A percentile compares a stretch with the other conserved stretches of the same genome.
These are phyloP conservation scores for Mortierella sp. DNA, from an alignment of 371 early-diverging fungal species.

Conservation along the genomic window DNA sequence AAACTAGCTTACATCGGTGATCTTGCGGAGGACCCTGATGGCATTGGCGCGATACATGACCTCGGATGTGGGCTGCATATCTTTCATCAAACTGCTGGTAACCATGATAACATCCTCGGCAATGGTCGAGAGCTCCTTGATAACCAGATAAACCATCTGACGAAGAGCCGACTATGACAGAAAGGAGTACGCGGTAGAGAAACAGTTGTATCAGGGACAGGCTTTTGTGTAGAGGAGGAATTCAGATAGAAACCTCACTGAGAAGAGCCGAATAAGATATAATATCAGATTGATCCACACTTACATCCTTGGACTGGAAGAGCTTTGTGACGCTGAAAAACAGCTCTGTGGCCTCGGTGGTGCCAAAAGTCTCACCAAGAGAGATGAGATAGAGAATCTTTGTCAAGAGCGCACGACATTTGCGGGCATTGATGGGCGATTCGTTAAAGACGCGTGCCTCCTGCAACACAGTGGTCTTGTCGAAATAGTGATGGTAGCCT, in stretches of 20 bases:
- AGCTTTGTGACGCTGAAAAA: constrained; percentile 98
- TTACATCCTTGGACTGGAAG: constrained; percentile 96
- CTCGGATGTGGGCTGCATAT: constrained; percentile 94
- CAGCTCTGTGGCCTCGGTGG: constrained; percentile 95
- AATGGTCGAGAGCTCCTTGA: constrained; percentile 93
- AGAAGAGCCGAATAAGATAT: not conserved
- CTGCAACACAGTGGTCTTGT: constrained; percentile 95
- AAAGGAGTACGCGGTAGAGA: constrained; percentile 11
- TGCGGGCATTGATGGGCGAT: constrained; percentile 94
- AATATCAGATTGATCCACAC: constrained; percentile 21
- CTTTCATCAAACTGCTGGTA: constrained; percentile 95
- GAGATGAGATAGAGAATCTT: constrained; percentile 95
- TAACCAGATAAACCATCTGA: constrained; percentile 96
- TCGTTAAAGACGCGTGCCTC: constrained; percentile 98
- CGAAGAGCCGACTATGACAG: constrained; percentile 81
- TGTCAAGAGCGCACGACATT: constrained; percentile 92
- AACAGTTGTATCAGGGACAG: not conserved
- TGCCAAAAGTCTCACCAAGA: constrained; percentile 88
- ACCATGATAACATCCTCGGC: constrained; percentile 98
- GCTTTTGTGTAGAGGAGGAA: not conserved
- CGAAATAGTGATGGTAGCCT: constrained; percentile 65
- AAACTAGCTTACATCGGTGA: constrained; percentile 84
- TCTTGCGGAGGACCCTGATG: constrained; percentile 94
- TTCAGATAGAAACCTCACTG: not conserved
- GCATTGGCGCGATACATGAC: constrained; percentile 95